Percentiles rank a stretch among this genome's conserved stretches.
Conservation (phyloP, 768 basidiomycete species). For the Mycena olivaceomarginata region DNA sequence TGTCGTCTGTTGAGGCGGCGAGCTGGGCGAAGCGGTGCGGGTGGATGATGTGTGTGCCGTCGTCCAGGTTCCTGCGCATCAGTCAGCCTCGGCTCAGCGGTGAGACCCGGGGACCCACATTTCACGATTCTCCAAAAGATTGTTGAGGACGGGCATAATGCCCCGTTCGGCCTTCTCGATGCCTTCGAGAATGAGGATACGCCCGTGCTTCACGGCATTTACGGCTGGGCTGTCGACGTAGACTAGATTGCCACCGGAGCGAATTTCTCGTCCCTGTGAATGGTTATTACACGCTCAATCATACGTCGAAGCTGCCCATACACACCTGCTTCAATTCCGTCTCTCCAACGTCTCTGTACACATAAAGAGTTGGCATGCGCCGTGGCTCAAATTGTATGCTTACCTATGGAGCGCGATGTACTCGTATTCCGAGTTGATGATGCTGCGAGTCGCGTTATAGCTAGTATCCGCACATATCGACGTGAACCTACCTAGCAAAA, state of each 20-base stretch:
- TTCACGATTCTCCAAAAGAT: slow-evolving; percentile 83
- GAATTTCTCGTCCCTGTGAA: slow-evolving; percentile 75
- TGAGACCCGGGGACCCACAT: slow-evolving; percentile 62
- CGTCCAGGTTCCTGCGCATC: slow-evolving; percentile 74
- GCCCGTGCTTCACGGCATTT: slow-evolving; percentile 78
- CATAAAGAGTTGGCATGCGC: not conserved
- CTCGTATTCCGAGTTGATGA: slow-evolving; percentile 83
- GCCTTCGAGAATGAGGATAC: slow-evolving; percentile 80
- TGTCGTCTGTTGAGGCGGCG: slow-evolving; percentile 51
- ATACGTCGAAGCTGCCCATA: not conserved
- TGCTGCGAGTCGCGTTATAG: slow-evolving; percentile 50
- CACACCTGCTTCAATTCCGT: slow-evolving; percentile 81
- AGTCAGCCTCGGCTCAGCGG: slow-evolving; percentile 9
- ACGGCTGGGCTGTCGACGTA: slow-evolving; percentile 83
- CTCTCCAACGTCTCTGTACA: slow-evolving; percentile 76
- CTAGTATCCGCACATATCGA: not conserved
- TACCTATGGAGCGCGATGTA: slow-evolving; percentile 74
- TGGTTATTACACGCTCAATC: not conserved
- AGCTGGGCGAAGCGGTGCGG: slow-evolving; percentile 75
- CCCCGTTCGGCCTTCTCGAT: slow-evolving; percentile 85
- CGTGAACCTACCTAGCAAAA: slow-evolving; percentile 70
- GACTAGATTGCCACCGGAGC: slow-evolving; percentile 75
- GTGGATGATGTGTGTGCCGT: slow-evolving; percentile 83
- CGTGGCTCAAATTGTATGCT: not conserved
- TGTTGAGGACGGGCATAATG: slow-evolving; percentile 85